Evolutionary conservation across 2,329 filamentous ascomycete species (phyloP).

Genomic region (Shiraia bambusicola): DNA sequence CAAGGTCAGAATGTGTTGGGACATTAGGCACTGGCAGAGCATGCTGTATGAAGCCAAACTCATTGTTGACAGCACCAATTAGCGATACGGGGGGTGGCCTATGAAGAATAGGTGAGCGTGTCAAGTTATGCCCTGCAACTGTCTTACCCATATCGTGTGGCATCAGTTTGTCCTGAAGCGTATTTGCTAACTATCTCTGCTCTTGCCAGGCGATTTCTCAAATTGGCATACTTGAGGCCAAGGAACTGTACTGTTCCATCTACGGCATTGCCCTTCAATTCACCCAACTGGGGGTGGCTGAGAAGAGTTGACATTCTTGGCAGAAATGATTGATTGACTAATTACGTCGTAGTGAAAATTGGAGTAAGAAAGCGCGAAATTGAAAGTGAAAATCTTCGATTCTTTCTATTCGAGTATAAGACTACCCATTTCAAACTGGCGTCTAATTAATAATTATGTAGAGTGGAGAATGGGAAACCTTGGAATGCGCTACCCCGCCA

Average conservation of each 20-base stretch:
- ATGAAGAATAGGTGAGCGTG: background rate
- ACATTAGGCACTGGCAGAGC: constrained; percentile 44
- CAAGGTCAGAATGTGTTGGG: constrained; percentile 48
- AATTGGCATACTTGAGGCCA: constrained; percentile 44
- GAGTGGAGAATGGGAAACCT: constrained; percentile 4
- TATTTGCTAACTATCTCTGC: constrained; percentile 34
- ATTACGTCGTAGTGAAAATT: background rate
- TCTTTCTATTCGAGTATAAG: too few relatives aligned
- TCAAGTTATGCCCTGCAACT: background rate
- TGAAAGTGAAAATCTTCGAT: too few relatives aligned
- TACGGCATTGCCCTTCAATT: constrained; percentile 26
- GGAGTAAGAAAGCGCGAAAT: too few relatives aligned
- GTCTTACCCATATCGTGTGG: constrained; percentile 41
- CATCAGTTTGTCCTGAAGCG: constrained; percentile 27
- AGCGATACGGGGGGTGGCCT: constrained; percentile 43
- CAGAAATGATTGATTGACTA: background rate
- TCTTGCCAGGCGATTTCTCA: constrained; percentile 42
- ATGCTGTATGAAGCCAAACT: constrained; percentile 54
- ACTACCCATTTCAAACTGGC: background rate
- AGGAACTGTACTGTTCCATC: constrained; percentile 38
- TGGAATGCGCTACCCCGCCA: constrained; percentile 9
- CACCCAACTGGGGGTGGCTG: constrained; percentile 24
- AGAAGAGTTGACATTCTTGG: constrained; percentile 23
- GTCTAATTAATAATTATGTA: too few relatives aligned
- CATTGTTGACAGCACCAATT: constrained; percentile 46